Evolutionary conservation across 371 early-diverging fungal genomes (phyloP).

Genomic region (Funneliformis caledonium): DNA sequence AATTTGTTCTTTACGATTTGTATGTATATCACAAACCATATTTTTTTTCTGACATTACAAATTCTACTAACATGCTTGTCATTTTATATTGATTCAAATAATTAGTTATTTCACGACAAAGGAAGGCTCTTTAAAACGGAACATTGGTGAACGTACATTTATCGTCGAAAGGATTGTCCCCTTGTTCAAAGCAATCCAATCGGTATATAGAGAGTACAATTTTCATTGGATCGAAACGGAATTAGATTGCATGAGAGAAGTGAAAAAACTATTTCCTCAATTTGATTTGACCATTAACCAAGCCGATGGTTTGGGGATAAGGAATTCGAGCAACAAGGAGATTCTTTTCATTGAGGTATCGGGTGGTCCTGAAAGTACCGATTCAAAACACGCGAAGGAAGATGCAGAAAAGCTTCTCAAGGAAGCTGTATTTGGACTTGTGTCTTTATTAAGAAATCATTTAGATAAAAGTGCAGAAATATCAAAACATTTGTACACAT

Average conservation of each 20-base stretch:
- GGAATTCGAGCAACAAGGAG: slow-evolving; percentile 33
- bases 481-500: slow-evolving; percentile 23
- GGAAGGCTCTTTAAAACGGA: too few species aligned
- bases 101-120: too few species aligned
- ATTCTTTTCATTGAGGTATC: slow-evolving; percentile 27
- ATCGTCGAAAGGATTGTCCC: too few species aligned
- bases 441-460: slow-evolving; percentile 10
- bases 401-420: slow-evolving; percentile 35
- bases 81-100: too few species aligned
- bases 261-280: slow-evolving; percentile 10
- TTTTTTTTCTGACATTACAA: too few species aligned
- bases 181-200: neutral
- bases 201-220: slow-evolving; percentile 28
- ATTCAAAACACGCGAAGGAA: slow-evolving; percentile 26
- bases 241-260: slow-evolving; percentile 25
- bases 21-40: too few species aligned
- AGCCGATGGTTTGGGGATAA: slow-evolving; percentile 29
- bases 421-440: slow-evolving; percentile 33
- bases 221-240: slow-evolving; percentile 38
- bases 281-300: slow-evolving; percentile 36
- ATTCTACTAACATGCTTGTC: too few species aligned
- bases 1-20: too few species aligned
- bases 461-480: slow-evolving; percentile 26
- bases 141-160: too few species aligned
- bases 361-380: slow-evolving; percentile 27